Base-by-base conservation (phyloP, 2,329 filamentous ascomycete species). In the Parastagonospora nodorum region DNA sequence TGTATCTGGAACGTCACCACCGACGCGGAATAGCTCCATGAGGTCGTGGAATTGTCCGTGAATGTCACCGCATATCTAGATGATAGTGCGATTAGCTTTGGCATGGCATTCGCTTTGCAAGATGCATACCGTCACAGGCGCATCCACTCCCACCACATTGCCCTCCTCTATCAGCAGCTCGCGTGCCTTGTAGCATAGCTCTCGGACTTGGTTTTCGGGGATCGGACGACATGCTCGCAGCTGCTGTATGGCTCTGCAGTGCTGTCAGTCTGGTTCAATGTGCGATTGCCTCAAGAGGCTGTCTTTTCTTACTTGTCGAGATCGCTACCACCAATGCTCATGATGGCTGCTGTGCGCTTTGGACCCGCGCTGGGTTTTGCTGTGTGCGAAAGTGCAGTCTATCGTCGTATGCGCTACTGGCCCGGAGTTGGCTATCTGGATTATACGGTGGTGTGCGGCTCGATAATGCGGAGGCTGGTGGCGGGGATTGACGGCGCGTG, bases 91-190 rank as follows among this genome's bases (percentile, higher is more conserved):
- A 47, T 55, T 36, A 63, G 53, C 46, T 19, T 5, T 45, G 38
- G 7, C 36, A 27, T 38, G 5, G 28, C 50, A 48, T 38, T 43
- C 14, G 8, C 5, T 31, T 11, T 10, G 19, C 8, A 38, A 8
- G 2, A 5, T 11, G 33, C 82, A 48, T 84, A 92, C 88, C 74
- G 93, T 97, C 53, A 97, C 93, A 16, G 93, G 93, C 55, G 93
- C 93, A 71, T 93, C 89, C 55, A 99, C 93, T 14, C 89, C 92
- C 58, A 97, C 93, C 43, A 97, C 93, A 73, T 99, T 97, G 60
- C 91, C 93, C 78, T 99, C 94, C 75, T 97, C 94, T 56, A 99
- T 96, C 60, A 99, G 79, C 47, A 99, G 84, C 79, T 99, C 94
- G 58, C 94, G 86, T 45, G 94, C 94, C 73, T 97, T 97, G 81